Conservation (phyloP, 129 eudicot genomes). For the Glebionis coronaria region DNA sequence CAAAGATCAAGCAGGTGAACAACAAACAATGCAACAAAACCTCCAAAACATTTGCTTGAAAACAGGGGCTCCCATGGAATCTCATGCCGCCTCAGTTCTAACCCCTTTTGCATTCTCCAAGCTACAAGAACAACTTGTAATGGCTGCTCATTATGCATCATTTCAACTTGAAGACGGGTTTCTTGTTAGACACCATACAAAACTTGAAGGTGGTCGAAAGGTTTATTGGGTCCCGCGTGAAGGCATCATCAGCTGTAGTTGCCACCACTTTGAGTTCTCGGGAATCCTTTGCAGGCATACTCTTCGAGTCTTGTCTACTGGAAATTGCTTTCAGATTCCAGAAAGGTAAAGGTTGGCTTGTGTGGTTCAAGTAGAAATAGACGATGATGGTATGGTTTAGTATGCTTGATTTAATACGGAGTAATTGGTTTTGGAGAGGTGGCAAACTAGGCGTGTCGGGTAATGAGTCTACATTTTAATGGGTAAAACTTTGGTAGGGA, state of each 20-base stretch:
- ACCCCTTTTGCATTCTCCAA: conserved; percentile 94
- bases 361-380: not conserved
- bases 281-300: conserved; percentile 95
- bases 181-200: conserved; percentile 89
- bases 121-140: conserved; percentile 95
- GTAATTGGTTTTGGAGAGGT: not conserved
- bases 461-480: not conserved
- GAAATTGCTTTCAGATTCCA: conserved; percentile 95
- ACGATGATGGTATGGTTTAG: not conserved
- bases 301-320: conserved; percentile 87
- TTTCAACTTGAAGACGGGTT: conserved; percentile 85
- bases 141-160: conserved; percentile 98
- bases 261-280: conserved; percentile 90
- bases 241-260: conserved; percentile 84
- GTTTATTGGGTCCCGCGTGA: conserved; percentile 90
- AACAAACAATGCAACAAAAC: conserved; percentile 97
- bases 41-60: conserved; percentile 91
- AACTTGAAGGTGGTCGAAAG: conserved; percentile 84
- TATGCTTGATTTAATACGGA: not conserved
- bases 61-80: conserved; percentile 99
- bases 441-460: not conserved
- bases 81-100: conserved; percentile 81
- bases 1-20: conserved; percentile 96
- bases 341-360: conserved; percentile 36
- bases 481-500: not conserved